phyloP scores from a whole-genome alignment of 805 yeast species.

The Monosporozyma yasuniensis region DNA sequence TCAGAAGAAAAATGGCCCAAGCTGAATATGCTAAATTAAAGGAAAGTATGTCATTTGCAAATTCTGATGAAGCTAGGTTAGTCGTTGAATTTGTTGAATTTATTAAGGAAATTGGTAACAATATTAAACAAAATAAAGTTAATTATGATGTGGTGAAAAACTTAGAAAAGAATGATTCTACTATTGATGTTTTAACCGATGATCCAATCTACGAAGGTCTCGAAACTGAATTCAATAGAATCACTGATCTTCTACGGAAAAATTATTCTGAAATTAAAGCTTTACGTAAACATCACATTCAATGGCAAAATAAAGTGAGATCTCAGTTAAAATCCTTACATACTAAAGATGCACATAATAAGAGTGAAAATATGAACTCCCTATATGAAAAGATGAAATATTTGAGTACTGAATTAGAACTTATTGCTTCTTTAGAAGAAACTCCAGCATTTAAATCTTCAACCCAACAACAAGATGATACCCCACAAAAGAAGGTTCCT shows the following conservation, averaged over 20 bases:
- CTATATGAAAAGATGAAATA: background rate
- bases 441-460: background rate
- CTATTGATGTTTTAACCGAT: background rate
- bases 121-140: conserved; percentile 68
- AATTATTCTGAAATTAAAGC: conserved; percentile 2
- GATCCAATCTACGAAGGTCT: conserved; percentile 34
- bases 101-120: conserved; percentile 62
- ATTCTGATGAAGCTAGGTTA: conserved; percentile 13
- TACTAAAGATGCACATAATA: background rate
- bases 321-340: background rate
- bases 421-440: background rate
- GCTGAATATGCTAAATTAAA: conserved; percentile 35
- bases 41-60: conserved; percentile 10
- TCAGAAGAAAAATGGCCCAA: conserved; percentile 64
- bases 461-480: background rate
- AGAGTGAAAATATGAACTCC: background rate
- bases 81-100: conserved; percentile 4
- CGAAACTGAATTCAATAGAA: conserved; percentile 13
- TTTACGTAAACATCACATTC: background rate
- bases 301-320: background rate
- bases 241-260: conserved; percentile 1
- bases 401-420: background rate
- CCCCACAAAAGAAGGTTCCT: conserved; percentile 2
- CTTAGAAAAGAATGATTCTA: conserved; percentile 22
- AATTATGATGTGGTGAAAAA: conserved; percentile 41